Evolutionary conservation across 371 early-diverging fungal genomes (phyloP), one percentile per base, ranked within the genome.

Genomic region (Mortierella sp.): DNA sequence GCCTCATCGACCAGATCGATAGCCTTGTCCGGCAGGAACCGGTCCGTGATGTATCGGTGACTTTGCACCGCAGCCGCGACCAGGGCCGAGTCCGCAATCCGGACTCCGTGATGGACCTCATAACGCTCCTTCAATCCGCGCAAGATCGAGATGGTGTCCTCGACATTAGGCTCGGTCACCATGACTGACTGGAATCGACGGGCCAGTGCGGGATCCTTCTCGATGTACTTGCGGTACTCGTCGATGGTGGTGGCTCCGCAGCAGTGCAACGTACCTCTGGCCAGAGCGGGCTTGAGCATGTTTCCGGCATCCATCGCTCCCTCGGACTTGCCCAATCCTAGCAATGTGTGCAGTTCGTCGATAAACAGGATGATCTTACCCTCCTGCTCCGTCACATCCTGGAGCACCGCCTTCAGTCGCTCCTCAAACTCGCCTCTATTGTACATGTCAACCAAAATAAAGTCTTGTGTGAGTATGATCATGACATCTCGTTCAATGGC

Each of bases 1-100:
- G 97, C 96, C 78, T 95, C 96, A 80, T 97, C 97, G 22, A 97
- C 88, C 4, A 97, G 80, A 87, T 97, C 97, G 79, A 97, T 96
- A 7, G 98, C 98, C 68, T 90, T 90, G 69, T 94, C 94, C 14
- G 94, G 94, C 55, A 94, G 80, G 75, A 89, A 89, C 66, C 95
- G 88, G 73, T 94, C 94, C 0, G 94, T 89, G 68, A 97, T 92
- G 73, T 96, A 96, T 24, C 96, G 92, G 71, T 96, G 92, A 37
- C 93, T 92, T 68, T 93, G 89, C 13, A 92, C 88, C 0, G 94
- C 96, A 31, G 97, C 96, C 45, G 93, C 91, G 0, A 95, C 93
- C 39, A 97, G 80, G 11, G 97, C 96, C 52, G 91, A 89, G 79
- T 97, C 96, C 1, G 93, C 88, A 71, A 97, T 95, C 53, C 93